Evolutionary conservation across 106 monocot genomes (phyloP).

Genomic region (Platanthera guangdongensis): DNA sequence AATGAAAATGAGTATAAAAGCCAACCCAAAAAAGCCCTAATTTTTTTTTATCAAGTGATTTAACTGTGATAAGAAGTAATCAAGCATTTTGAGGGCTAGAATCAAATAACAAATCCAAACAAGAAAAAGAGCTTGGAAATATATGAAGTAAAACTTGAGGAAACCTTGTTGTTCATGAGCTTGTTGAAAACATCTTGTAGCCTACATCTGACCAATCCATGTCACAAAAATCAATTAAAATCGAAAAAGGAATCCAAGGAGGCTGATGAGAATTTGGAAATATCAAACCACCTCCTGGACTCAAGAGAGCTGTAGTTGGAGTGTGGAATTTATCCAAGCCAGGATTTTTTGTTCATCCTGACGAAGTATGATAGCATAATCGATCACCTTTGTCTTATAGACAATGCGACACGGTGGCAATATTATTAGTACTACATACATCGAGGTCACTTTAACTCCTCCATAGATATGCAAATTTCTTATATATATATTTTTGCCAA

Average conservation of each 20-base stretch:
- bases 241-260: not conserved
- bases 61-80: too few relatives aligned
- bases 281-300: conserved; percentile 70
- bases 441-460: too few relatives aligned
- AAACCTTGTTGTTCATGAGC: conserved; percentile 94
- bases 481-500: too few relatives aligned
- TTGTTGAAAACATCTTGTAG: conserved; percentile 98
- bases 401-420: too few relatives aligned
- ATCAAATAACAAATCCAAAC: too few relatives aligned
- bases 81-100: too few relatives aligned
- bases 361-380: conserved; percentile 41
- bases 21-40: too few relatives aligned
- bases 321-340: conserved; percentile 92
- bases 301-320: conserved; percentile 86
- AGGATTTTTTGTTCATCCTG: conserved; percentile 81
- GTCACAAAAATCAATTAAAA: not conserved
- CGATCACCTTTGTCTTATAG: too few relatives aligned
- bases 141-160: not conserved
- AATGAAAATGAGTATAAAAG: too few relatives aligned
- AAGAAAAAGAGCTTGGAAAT: not conserved
- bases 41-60: too few relatives aligned
- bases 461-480: too few relatives aligned
- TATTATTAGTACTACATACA: too few relatives aligned
- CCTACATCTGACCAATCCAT: conserved; percentile 42
- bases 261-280: not conserved